Evolutionary conservation across 306 rosid genomes (phyloP).

Genomic region (Aeschynomene evenia): DNA sequence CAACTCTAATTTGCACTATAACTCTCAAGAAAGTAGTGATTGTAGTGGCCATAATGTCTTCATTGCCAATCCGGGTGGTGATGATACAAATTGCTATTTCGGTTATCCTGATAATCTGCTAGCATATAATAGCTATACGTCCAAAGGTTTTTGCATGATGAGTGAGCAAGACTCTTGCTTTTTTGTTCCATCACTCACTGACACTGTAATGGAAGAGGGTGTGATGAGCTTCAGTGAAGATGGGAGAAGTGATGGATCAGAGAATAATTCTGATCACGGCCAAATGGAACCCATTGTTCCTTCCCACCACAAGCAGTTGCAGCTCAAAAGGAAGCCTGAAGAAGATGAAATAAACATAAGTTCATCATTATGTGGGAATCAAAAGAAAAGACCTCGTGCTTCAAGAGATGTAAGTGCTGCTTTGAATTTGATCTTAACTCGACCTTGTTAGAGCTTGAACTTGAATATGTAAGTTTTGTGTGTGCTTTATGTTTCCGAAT

Average conservation of each 20-base stretch:
- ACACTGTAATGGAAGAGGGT: slow-evolving; percentile 37
- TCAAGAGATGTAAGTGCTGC: slow-evolving; percentile 55
- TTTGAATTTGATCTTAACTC: neutral
- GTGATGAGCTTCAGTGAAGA: slow-evolving; percentile 16
- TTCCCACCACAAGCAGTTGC: slow-evolving; percentile 14
- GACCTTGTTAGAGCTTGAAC: neutral
- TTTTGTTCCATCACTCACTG: slow-evolving; percentile 18
- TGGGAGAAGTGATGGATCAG: slow-evolving; percentile 19
- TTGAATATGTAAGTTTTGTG: neutral
- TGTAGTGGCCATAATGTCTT: slow-evolving; percentile 5
- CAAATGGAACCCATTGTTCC: neutral
- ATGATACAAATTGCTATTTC: neutral
- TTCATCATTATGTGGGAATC: slow-evolving; percentile 24
- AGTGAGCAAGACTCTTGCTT: slow-evolving; percentile 22
- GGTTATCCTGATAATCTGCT: neutral
- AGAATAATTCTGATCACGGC: slow-evolving; percentile 22
- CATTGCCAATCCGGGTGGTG: neutral
- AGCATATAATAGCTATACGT: neutral
- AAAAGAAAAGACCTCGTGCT: slow-evolving; percentile 44
- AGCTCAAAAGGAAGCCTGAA: slow-evolving; percentile 42
- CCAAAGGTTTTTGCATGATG: slow-evolving; percentile 7
- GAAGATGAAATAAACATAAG: slow-evolving; percentile 18
- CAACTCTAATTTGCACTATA: slow-evolving; percentile 43
- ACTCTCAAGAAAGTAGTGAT: slow-evolving; percentile 54
- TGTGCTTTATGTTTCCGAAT: slow-evolving; percentile 9